A percentile compares a stretch with the other conserved stretches of the same genome.
Conservation (phyloP, 2,329 filamentous ascomycete genomes). For the Pezicula rhizophila region DNA sequence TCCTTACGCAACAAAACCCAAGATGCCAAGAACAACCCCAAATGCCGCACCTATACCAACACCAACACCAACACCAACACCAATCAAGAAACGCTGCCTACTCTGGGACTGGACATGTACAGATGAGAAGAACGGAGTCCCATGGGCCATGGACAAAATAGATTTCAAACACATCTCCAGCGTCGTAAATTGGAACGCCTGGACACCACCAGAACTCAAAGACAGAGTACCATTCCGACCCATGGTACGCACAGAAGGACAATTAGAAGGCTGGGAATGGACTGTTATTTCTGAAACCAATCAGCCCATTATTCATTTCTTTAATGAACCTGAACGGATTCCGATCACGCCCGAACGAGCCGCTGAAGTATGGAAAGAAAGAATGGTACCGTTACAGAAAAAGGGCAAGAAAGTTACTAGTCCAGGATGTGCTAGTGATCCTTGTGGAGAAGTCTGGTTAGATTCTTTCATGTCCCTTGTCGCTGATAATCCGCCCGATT, state of each 20-base stretch:
- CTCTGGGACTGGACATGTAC: conserved; percentile 40
- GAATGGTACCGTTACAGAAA: conserved; percentile 31
- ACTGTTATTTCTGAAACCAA: conserved; percentile 23
- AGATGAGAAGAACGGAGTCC: conserved; percentile 19
- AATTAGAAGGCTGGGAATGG: conserved; percentile 34
- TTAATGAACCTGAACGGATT: conserved; percentile 40
- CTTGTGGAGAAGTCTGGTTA: conserved; percentile 34
- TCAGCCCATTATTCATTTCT: conserved; percentile 33
- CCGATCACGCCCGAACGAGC: conserved; percentile 30
- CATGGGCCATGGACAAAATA: conserved; percentile 30
- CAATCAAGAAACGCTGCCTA: conserved; percentile 31
- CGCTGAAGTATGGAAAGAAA: conserved; percentile 31
- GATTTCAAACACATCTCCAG: conserved; percentile 30
- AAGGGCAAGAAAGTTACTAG: conserved; percentile 32
- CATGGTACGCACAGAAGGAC: conserved; percentile 34
- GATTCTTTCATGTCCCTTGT: conserved; percentile 34
- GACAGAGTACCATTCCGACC: conserved; percentile 33
- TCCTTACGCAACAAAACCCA: not conserved
- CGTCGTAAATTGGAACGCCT: conserved; percentile 36
- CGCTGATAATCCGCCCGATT: conserved; percentile 31
- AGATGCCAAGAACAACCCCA: not conserved
- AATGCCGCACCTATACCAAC: not conserved
- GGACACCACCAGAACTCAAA: conserved; percentile 32
- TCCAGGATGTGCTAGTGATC: conserved; percentile 33
- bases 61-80: not conserved